A percentile compares a stretch with the other conserved stretches of the same genome.
Evolutionary conservation across 495 filamentous ascomycete species (phyloP).

Genomic region (Hypoxylon intermedium): DNA sequence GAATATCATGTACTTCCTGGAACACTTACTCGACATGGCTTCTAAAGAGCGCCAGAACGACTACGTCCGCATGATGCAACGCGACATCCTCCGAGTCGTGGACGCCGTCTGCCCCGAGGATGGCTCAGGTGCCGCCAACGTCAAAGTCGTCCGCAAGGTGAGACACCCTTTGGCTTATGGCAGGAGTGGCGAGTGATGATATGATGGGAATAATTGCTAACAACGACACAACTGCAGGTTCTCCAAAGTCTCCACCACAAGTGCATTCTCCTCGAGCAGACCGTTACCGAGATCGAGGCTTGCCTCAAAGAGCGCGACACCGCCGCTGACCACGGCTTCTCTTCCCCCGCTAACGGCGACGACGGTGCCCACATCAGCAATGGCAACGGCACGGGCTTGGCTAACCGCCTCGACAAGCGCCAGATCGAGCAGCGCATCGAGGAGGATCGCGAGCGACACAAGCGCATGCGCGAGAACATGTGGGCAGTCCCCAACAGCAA

Average conservation of each 20-base stretch:
- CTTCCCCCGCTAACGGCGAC: conserved; percentile 48
- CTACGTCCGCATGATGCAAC: conserved; percentile 91
- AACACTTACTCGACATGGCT: conserved; percentile 89
- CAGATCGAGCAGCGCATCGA: conserved; percentile 96
- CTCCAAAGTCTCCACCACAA: conserved; percentile 73
- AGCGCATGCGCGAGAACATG: conserved; percentile 83
- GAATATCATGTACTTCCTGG: conserved; percentile 99
- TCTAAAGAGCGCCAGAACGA: conserved; percentile 73
- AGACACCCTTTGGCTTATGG: neutral
- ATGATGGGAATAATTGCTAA: conserved; percentile 1
- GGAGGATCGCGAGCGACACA: conserved; percentile 94
- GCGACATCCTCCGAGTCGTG: conserved; percentile 87
- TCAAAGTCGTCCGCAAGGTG: conserved; percentile 86
- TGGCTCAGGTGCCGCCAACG: conserved; percentile 89
- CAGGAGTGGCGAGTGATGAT: neutral
- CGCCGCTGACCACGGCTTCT: conserved; percentile 46
- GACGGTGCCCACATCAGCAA: conserved; percentile 42
- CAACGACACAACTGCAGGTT: conserved; percentile 56
- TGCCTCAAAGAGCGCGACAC: conserved; percentile 76
- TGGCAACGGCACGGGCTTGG: conserved; percentile 40
- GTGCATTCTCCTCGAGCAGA: conserved; percentile 68
- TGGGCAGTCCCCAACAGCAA: conserved; percentile 79
- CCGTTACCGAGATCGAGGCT: conserved; percentile 78
- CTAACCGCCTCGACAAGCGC: conserved; percentile 72
- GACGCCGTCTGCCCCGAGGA: conserved; percentile 88